Conservation (phyloP, 495 filamentous ascomycete genomes). For the Aspergillus coremiiformis region DNA sequence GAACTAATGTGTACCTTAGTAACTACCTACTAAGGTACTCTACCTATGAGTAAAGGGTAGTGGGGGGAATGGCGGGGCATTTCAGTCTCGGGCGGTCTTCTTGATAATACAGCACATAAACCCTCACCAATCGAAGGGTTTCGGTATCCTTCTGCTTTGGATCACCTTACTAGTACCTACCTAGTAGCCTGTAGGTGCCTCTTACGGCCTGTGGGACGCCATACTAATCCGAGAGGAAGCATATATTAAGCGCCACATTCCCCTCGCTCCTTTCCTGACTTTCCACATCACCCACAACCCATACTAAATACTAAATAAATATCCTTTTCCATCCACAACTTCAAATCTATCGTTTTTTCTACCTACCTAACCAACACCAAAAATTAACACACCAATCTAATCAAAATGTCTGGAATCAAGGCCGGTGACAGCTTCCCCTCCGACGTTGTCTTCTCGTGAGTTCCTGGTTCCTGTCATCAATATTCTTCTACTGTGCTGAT, state of each 20-base stretch:
- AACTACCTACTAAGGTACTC: too few relatives aligned
- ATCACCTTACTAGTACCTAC: too few relatives aligned
- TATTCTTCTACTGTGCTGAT: neutral
- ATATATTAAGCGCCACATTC: conserved; percentile 18
- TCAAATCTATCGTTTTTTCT: conserved; percentile 8
- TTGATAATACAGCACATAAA: conserved; percentile 21
- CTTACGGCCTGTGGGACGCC: conserved; percentile 8
- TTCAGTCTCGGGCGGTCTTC: conserved; percentile 37
- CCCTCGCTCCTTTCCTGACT: conserved; percentile 5
- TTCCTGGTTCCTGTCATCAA: conserved; percentile 8
- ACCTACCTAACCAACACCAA: conserved; percentile 2
- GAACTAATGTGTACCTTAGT: conserved; percentile 12
- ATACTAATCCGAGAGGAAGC: conserved; percentile 15
- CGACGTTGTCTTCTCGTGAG: conserved; percentile 67
- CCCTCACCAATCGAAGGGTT: conserved; percentile 32
- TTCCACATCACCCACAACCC: conserved; percentile 4
- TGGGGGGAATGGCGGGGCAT: conserved; percentile 14
- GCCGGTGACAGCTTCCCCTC: conserved; percentile 77
- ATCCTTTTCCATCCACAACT: conserved; percentile 4
- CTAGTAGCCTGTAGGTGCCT: too few relatives aligned
- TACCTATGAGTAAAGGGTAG: conserved; percentile 7
- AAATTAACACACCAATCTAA: conserved; percentile 11
- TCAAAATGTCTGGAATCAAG: conserved; percentile 65
- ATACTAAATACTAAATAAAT: conserved; percentile 7
- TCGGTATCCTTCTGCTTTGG: conserved; percentile 41